These are phyloP conservation scores for Purshia tridentata DNA, from an alignment of 306 rosid species.

Conservation along the genomic window DNA sequence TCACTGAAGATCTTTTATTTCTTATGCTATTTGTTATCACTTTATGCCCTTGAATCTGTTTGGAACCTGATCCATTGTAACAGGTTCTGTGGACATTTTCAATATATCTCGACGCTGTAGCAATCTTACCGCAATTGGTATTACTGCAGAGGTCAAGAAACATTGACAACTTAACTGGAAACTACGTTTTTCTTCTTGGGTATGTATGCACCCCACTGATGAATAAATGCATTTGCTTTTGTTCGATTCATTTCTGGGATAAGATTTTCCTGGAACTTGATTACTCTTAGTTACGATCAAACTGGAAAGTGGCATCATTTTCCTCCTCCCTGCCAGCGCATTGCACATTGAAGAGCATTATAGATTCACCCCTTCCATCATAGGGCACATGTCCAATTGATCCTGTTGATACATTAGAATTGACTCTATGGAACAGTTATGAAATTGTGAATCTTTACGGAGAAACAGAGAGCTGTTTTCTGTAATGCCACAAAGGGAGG, in stretches of 20 bases:
- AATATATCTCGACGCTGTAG: constrained; percentile 31
- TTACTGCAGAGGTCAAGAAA: constrained; percentile 28
- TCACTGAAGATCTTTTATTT: background rate
- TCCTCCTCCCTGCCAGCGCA: too few species aligned
- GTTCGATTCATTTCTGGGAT: background rate
- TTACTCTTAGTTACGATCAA: background rate
- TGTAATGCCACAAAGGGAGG: too few species aligned
- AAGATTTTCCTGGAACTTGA: background rate
- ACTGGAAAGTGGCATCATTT: background rate
- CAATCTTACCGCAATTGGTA: constrained; percentile 35
- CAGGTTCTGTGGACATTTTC: constrained; percentile 32
- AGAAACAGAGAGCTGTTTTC: background rate
- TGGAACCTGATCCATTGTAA: background rate
- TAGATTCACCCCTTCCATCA: background rate
- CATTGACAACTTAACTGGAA: constrained; percentile 31
- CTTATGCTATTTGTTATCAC: background rate
- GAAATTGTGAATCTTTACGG: background rate
- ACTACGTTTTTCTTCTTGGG: constrained; percentile 37
- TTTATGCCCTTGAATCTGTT: background rate
- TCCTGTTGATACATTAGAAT: background rate
- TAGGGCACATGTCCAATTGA: background rate
- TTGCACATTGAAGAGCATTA: background rate
- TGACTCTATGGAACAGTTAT: too few species aligned
- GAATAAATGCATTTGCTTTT: background rate
- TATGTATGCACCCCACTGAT: constrained; percentile 8